These are phyloP conservation scores for Termitomyces heimii DNA, from an alignment of 768 basidiomycete genomes.

Conservation along the genomic window DNA sequence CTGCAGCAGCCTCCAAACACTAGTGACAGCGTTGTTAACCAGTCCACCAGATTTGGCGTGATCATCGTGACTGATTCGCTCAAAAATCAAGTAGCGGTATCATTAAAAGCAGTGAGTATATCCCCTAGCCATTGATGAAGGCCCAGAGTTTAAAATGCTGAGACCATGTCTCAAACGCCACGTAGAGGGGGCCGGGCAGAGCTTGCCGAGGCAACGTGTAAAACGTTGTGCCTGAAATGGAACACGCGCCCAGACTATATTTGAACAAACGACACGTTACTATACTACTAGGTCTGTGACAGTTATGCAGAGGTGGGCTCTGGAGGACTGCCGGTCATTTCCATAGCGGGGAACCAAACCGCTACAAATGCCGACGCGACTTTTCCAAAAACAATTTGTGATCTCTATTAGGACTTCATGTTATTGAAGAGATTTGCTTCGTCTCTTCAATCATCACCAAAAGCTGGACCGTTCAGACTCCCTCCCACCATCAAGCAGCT, in stretches of 20 bases:
- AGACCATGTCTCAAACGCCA: neutral
- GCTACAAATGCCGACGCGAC: neutral
- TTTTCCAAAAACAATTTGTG: neutral
- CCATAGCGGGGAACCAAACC: no score
- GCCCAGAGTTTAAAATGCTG: neutral
- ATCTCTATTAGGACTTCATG: neutral
- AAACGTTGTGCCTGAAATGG: no score
- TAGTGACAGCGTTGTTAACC: slow-evolving; percentile 62
- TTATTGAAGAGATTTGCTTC: slow-evolving; percentile 8
- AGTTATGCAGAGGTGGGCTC: no score
- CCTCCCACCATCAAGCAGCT: slow-evolving; percentile 13
- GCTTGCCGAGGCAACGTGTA: neutral
- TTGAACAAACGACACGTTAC: no score
- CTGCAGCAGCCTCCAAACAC: slow-evolving; percentile 93
- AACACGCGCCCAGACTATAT: no score
- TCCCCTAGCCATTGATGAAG: neutral
- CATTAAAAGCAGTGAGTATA: neutral
- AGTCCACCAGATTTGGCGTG: slow-evolving; percentile 24
- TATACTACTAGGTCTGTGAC: no score
- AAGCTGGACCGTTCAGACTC: slow-evolving; percentile 7
- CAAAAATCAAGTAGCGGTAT: neutral
- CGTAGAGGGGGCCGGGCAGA: slow-evolving; percentile 3
- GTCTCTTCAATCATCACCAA: slow-evolving; percentile 1
- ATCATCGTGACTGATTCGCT: neutral
- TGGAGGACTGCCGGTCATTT: no score